A percentile compares a stretch with the other conserved stretches of the same genome.
These are phyloP conservation scores for Aspergillus sp. DNA, from an alignment of 2,329 filamentous ascomycete species.

Conservation along the genomic window DNA sequence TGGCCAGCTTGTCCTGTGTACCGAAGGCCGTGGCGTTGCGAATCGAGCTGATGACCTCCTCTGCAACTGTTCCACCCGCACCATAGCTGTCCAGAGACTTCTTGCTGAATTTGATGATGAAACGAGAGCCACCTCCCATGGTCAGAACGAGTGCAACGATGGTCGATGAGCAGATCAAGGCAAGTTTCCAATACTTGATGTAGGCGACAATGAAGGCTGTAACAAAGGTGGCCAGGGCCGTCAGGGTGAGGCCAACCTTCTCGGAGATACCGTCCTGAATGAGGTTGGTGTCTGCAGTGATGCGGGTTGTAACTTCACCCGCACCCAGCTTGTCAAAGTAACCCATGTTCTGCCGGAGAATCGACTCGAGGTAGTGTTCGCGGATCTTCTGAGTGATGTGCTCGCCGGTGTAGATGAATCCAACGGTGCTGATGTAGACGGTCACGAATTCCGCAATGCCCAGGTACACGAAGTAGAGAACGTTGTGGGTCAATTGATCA, in stretches of 20 bases:
- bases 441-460: conserved; percentile 77
- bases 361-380: conserved; percentile 78
- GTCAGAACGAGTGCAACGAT: conserved; percentile 75
- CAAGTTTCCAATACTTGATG: conserved; percentile 88
- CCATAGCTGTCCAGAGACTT: conserved; percentile 76
- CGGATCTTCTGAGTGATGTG: conserved; percentile 77
- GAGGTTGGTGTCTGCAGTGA: conserved; percentile 89
- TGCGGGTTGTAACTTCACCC: conserved; percentile 90
- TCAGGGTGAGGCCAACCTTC: conserved; percentile 76
- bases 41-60: conserved; percentile 92
- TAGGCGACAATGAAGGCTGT: conserved; percentile 90
- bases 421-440: conserved; percentile 76
- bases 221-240: conserved; percentile 77
- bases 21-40: conserved; percentile 91
- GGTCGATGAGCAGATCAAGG: conserved; percentile 79
- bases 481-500: conserved; percentile 58
- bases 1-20: conserved; percentile 87
- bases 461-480: conserved; percentile 83
- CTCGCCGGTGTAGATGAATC: conserved; percentile 85
- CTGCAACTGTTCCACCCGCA: conserved; percentile 79
- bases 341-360: conserved; percentile 83
- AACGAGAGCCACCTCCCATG: conserved; percentile 71
- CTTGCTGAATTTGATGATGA: conserved; percentile 80
- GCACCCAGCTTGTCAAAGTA: conserved; percentile 92
- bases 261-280: conserved; percentile 93